These are phyloP conservation scores for Podospora conica DNA, from an alignment of 495 filamentous ascomycete species.

Conservation along the genomic window DNA sequence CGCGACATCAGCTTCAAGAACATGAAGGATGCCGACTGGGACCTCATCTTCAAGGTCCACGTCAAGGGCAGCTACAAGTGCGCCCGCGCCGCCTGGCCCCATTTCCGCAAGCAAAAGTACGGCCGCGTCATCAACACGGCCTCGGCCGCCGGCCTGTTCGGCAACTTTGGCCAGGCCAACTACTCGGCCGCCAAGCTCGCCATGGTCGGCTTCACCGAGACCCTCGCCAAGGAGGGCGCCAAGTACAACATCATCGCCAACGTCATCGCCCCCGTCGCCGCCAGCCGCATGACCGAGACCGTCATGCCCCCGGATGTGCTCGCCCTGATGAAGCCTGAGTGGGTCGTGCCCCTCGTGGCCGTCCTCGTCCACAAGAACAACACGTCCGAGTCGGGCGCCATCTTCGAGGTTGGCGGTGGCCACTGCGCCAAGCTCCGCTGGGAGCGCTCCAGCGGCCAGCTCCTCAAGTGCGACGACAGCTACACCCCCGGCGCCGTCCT, in stretches of 20 bases:
- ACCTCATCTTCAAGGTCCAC: slow-evolving; percentile 87
- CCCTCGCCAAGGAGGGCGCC: slow-evolving; percentile 90
- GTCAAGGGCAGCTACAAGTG: slow-evolving; percentile 97
- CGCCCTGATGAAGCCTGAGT: slow-evolving; percentile 84
- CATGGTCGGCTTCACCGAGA: slow-evolving; percentile 97
- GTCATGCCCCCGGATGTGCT: slow-evolving; percentile 95
- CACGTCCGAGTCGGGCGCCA: slow-evolving; percentile 73
- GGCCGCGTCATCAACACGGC: slow-evolving; percentile 94
- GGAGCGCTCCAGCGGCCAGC: slow-evolving; percentile 87
- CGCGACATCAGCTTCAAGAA: slow-evolving; percentile 98
- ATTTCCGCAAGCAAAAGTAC: slow-evolving; percentile 98
- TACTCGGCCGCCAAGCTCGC: slow-evolving; percentile 96
- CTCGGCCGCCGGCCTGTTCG: slow-evolving; percentile 91
- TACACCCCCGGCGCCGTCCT: slow-evolving; percentile 85
- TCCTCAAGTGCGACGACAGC: slow-evolving; percentile 82
- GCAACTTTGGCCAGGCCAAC: slow-evolving; percentile 93
- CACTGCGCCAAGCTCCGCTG: slow-evolving; percentile 90
- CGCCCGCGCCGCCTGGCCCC: slow-evolving; percentile 90
- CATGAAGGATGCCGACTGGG: slow-evolving; percentile 97
- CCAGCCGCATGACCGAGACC: slow-evolving; percentile 94
- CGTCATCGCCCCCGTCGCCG: slow-evolving; percentile 93
- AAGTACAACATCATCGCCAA: slow-evolving; percentile 99
- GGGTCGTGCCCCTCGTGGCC: slow-evolving; percentile 92
- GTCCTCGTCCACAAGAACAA: slow-evolving; percentile 85
- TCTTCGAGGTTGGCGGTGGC: slow-evolving; percentile 92